phyloP scores from a whole-genome alignment of 495 filamentous ascomycete genomes.

The Annulohypoxylon stygium region DNA sequence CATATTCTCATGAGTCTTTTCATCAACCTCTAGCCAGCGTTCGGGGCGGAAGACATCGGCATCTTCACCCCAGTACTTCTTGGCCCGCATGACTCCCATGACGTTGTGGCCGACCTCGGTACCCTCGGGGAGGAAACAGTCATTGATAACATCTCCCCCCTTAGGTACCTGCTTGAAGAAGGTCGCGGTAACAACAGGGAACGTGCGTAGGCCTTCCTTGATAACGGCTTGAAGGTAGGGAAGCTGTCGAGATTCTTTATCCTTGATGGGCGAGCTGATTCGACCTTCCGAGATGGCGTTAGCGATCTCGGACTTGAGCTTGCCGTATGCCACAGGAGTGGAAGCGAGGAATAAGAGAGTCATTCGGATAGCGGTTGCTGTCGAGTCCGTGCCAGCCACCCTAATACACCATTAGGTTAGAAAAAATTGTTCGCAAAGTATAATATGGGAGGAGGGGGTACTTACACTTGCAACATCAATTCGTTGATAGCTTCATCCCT shows the following conservation, averaged over 20 bases:
- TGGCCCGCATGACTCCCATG: conserved; percentile 40
- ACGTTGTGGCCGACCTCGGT: conserved; percentile 49
- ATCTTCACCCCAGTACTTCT: conserved; percentile 53
- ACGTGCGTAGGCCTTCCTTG: conserved; percentile 60
- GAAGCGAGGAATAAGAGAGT: conserved; percentile 66
- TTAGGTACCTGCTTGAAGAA: conserved; percentile 48
- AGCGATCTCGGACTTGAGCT: conserved; percentile 70
- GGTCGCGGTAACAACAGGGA: conserved; percentile 51
- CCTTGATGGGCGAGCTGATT: conserved; percentile 51
- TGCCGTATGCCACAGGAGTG: conserved; percentile 61
- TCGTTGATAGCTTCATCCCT: conserved; percentile 58
- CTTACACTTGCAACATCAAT: conserved; percentile 57
- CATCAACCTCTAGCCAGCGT: conserved; percentile 59
- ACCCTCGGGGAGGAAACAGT: conserved; percentile 46
- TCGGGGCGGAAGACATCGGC: conserved; percentile 55
- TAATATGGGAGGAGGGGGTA: neutral
- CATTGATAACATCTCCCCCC: conserved; percentile 47
- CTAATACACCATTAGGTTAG: conserved; percentile 33
- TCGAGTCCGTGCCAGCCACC: conserved; percentile 72
- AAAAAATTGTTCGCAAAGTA: neutral
- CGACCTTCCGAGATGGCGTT: conserved; percentile 44
- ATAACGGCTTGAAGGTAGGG: conserved; percentile 64
- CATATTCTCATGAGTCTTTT: conserved; percentile 54
- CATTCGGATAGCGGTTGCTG: conserved; percentile 68
- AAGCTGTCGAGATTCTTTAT: conserved; percentile 55